phyloP scores from a whole-genome alignment of 2,329 filamentous ascomycete species.

The Chaetomium strumarium region DNA sequence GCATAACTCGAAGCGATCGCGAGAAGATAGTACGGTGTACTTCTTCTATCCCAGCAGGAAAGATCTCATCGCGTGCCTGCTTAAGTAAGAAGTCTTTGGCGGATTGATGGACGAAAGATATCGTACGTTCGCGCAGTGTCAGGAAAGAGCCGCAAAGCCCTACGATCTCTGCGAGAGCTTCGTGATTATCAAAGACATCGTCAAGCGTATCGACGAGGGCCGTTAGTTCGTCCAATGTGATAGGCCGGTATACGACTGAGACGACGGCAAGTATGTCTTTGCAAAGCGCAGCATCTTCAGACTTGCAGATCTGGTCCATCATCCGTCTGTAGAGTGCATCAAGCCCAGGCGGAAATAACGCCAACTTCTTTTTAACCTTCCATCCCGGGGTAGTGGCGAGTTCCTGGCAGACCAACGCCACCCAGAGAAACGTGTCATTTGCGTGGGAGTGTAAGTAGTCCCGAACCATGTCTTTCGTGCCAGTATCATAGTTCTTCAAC shows the following conservation, averaged over 20 bases:
- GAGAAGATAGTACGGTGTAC: constrained; percentile 14
- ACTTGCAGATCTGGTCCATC: constrained; percentile 12
- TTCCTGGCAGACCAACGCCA: constrained; percentile 34
- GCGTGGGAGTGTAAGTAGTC: constrained; percentile 26
- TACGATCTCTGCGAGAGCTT: constrained; percentile 7
- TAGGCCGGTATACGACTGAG: constrained; percentile 11
- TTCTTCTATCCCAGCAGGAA: constrained; percentile 13
- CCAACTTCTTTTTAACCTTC: constrained; percentile 9
- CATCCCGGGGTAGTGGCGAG: constrained; percentile 24
- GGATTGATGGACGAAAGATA: constrained; percentile 14
- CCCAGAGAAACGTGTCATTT: constrained; percentile 40
- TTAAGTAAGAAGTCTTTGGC: constrained; percentile 11
- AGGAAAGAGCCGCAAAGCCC: constrained; percentile 16
- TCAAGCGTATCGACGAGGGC: constrained; percentile 7
- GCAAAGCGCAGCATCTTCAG: constrained; percentile 3
- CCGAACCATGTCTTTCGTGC: constrained; percentile 17
- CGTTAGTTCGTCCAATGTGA: constrained; percentile 12
- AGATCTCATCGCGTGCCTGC: constrained; percentile 2
- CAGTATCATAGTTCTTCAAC: constrained; percentile 25
- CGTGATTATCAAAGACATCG: constrained; percentile 3
- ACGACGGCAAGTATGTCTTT: constrained; percentile 11
- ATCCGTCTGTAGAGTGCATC: constrained; percentile 12
- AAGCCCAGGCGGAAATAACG: constrained; percentile 15
- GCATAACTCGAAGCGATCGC: constrained; percentile 15
- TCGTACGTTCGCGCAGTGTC: constrained; percentile 8